Evolutionary conservation across 352 stramenopile species (phyloP).

Genomic region (Phytophthora fragariae): DNA sequence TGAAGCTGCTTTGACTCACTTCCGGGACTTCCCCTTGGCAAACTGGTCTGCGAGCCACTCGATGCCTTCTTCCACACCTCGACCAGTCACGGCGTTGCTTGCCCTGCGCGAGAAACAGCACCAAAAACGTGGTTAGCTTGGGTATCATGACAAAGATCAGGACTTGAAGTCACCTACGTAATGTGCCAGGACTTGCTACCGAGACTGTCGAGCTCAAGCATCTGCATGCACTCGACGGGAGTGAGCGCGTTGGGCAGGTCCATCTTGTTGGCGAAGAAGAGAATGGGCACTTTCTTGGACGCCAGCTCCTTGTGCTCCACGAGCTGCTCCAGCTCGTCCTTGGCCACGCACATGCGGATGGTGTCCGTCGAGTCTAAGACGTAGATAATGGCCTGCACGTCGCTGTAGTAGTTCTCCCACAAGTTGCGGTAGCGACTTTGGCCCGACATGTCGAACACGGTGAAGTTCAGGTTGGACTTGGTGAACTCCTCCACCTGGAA

Average conservation of each 20-base stretch:
- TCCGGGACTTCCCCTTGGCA: constrained; percentile 63
- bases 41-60: constrained; percentile 86
- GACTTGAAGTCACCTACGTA: constrained; percentile 52
- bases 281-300: constrained; percentile 75
- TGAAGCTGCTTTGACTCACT: constrained; percentile 34
- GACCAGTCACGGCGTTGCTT: constrained; percentile 84
- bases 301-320: constrained; percentile 82
- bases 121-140: constrained; percentile 3
- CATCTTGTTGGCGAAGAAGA: constrained; percentile 93
- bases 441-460: constrained; percentile 92
- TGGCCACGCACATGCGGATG: constrained; percentile 87
- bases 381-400: constrained; percentile 91
- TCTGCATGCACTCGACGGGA: constrained; percentile 83
- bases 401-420: constrained; percentile 90
- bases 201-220: constrained; percentile 82
- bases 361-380: constrained; percentile 90
- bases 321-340: constrained; percentile 89
- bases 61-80: constrained; percentile 84
- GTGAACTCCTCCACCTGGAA: constrained; percentile 92
- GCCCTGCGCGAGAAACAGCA: constrained; percentile 43
- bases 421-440: constrained; percentile 82
- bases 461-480: constrained; percentile 93
- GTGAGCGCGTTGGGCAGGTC: constrained; percentile 74
- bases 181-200: constrained; percentile 88
- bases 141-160: not conserved